Base-by-base conservation (phyloP, 768 basidiomycete species). In the Hygrophoropsis aurantiaca region DNA sequence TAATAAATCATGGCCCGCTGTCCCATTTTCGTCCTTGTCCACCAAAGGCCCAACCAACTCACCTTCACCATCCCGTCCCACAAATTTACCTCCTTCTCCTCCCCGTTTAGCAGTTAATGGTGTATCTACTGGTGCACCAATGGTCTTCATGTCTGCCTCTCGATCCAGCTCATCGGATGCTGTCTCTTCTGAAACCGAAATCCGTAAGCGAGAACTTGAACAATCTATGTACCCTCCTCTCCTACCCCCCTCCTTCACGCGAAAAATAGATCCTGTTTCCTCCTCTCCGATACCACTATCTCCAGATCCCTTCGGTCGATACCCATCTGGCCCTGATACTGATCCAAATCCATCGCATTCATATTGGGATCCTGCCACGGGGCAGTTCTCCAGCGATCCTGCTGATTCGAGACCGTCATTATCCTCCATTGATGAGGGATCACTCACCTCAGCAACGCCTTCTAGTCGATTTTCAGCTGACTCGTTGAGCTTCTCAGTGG, bases 291-390 rank as follows among this genome's bases (percentile, higher is more conserved):
- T 90, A 46, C 90, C 90, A 32, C 70, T 90, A n/a, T 87, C 87
- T 9, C 86, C 89, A 7, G 89, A 91, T 67, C 89, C 89, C 21
- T 90, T 91, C 58, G 82, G 84, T 10, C 77, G 87, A 21, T 84
- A 78, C 56, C 74, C 87, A 25, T 88, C 86, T 3, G 55, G 70
- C 15, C 62, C 71, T 23, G 65, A 70, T 25, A 33, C 57, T 18
- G 56, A 71, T n/a, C 19, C 42, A 6, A 44, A 43, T 30, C 64
- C 66, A 27, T 55, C 72, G 24, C 60, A 67, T 26, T 58, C 71
- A 4, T 73, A 77, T 47, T 79, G 80, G 79, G 77, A 79, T 47
- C 58, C 61, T 19, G 50, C 54, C 35, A 39, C 57, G 11, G 62
- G 59, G 32, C 55, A 54, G 24, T 49, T 63, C 10, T 47, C 58